These are phyloP conservation scores for Penicillium sp. DNA, from an alignment of 2,329 filamentous ascomycete genomes.

Conservation along the genomic window DNA sequence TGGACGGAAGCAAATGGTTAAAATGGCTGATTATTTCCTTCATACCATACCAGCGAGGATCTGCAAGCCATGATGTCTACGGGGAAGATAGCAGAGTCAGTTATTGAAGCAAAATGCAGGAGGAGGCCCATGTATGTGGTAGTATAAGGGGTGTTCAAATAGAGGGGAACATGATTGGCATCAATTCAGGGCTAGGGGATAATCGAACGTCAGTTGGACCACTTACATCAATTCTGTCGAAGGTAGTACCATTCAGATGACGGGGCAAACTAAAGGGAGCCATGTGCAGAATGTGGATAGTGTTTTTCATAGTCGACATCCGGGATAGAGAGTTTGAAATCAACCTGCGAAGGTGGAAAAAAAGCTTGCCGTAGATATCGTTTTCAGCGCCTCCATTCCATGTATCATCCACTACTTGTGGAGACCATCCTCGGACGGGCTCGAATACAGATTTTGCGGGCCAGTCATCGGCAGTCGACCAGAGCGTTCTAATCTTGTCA, in stretches of 20 bases:
- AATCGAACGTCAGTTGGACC: not conserved
- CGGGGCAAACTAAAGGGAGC: not conserved
- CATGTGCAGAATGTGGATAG: not conserved
- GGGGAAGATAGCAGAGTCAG: no score
- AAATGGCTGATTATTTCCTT: no score
- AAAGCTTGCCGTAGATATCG: not conserved
- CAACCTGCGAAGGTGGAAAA: not conserved
- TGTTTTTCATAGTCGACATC: not conserved
- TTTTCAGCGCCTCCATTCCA: not conserved
- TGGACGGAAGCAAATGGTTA: no score
- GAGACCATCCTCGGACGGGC: not conserved
- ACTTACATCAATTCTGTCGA: not conserved
- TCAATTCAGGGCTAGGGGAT: no score
- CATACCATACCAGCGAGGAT: no score
- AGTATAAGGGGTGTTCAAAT: no score
- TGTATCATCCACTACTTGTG: not conserved
- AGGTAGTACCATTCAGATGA: not conserved
- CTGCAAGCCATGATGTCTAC: no score
- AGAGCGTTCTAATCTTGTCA: not conserved
- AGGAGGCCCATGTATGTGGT: no score
- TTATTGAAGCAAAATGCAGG: no score
- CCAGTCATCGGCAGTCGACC: not conserved
- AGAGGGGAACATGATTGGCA: no score
- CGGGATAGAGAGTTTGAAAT: not conserved
- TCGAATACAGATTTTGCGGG: not conserved